phyloP scores from a whole-genome alignment of 2,329 filamentous ascomycete genomes.

The Zelopaecilomyces penicillatus region DNA sequence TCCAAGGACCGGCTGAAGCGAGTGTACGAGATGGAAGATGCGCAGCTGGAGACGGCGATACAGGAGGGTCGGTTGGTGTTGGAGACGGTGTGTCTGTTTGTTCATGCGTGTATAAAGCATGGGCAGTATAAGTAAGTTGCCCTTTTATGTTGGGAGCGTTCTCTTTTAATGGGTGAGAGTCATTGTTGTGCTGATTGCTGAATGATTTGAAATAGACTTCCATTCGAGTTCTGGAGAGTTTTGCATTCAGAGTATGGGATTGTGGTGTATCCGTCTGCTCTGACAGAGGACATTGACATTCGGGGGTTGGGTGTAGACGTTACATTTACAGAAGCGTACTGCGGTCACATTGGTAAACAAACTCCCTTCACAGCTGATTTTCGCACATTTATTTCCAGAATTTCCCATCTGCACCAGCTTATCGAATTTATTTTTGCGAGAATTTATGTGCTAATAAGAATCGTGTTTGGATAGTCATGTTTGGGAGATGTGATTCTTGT shows the following conservation, averaged over 20 bases:
- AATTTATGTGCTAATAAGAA: neutral
- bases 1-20: slow-evolving; percentile 26
- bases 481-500: slow-evolving; percentile 19
- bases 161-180: neutral
- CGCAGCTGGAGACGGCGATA: slow-evolving; percentile 23
- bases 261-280: slow-evolving; percentile 31
- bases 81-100: slow-evolving; percentile 32
- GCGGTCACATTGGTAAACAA: slow-evolving; percentile 26
- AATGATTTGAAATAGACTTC: slow-evolving; percentile 19
- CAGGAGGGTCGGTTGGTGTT: slow-evolving; percentile 26
- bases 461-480: slow-evolving; percentile 24
- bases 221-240: slow-evolving; percentile 29
- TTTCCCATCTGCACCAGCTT: too few relatives aligned
- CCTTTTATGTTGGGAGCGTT: neutral
- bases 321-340: slow-evolving; percentile 30
- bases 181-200: neutral
- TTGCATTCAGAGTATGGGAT: slow-evolving; percentile 31
- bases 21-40: slow-evolving; percentile 23
- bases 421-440: neutral
- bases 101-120: slow-evolving; percentile 29
- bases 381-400: too few relatives aligned
- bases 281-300: slow-evolving; percentile 27
- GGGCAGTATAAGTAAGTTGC: slow-evolving; percentile 27
- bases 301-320: slow-evolving; percentile 23
- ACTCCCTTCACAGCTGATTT: too few relatives aligned